A percentile compares a stretch with the other conserved stretches of the same genome.
Evolutionary conservation across 2,329 filamentous ascomycete species (phyloP).

Genomic region (Calonectria fujianensis): DNA sequence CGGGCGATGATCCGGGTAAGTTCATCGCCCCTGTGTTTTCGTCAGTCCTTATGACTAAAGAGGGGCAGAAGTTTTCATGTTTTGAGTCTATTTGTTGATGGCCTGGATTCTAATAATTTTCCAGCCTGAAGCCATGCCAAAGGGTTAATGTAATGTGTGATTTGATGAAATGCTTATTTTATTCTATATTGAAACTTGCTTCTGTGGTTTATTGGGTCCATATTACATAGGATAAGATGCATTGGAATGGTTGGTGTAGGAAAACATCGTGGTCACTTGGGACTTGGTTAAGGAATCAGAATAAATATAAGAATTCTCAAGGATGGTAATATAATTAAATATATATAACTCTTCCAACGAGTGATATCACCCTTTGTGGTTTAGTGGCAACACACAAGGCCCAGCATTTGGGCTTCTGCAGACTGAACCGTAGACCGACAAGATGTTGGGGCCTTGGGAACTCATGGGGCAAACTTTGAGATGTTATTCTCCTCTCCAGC

Average conservation of each 20-base stretch:
- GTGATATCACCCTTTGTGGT: too few species aligned
- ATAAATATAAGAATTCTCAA: background rate
- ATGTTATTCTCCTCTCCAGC: too few species aligned
- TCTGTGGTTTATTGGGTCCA: background rate
- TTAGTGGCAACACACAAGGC: too few species aligned
- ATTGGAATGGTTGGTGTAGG: background rate
- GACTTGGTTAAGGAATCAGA: background rate
- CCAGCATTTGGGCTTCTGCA: too few species aligned
- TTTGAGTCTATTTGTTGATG: background rate
- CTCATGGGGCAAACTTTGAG: too few species aligned
- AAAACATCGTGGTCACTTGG: background rate
- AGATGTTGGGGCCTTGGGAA: too few species aligned
- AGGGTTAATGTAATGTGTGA: background rate
- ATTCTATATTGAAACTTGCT: background rate
- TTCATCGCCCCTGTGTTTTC: background rate
- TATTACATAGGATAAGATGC: background rate
- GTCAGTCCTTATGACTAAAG: background rate
- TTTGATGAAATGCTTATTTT: background rate
- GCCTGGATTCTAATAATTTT: background rate
- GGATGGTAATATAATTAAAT: background rate
- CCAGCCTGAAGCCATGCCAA: background rate
- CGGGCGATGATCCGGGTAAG: background rate
- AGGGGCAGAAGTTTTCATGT: background rate
- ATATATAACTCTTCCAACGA: background rate
- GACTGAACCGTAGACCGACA: too few species aligned